Evolutionary conservation across 768 basidiomycete species (phyloP).

Genomic region (Tulasnella calospora): DNA sequence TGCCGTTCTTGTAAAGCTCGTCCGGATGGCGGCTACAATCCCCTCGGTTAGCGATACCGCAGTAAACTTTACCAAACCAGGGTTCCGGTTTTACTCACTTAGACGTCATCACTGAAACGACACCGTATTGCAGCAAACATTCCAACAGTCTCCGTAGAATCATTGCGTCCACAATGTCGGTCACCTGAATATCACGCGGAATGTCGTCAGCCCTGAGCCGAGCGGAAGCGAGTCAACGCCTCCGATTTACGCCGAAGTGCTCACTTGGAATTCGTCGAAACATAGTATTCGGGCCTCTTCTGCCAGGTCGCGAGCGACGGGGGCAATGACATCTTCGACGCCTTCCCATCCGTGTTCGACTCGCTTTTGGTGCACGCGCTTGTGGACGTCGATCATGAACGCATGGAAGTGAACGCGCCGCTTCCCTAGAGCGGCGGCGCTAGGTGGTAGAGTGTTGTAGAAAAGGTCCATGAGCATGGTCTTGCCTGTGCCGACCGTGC

Average conservation of each 20-base stretch:
- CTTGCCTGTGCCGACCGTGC: slow-evolving; percentile 96
- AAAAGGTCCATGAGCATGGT: slow-evolving; percentile 99
- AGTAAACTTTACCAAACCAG: neutral
- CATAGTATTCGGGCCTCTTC: slow-evolving; percentile 80
- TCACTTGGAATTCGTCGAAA: slow-evolving; percentile 97
- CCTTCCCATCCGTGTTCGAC: slow-evolving; percentile 66
- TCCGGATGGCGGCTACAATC: slow-evolving; percentile 83
- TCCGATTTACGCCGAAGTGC: slow-evolving; percentile 28
- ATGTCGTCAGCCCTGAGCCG: slow-evolving; percentile 18
- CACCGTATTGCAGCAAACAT: slow-evolving; percentile 77
- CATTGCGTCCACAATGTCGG: slow-evolving; percentile 98
- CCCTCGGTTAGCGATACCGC: neutral
- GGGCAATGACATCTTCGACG: slow-evolving; percentile 72
- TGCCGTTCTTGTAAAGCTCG: slow-evolving; percentile 97
- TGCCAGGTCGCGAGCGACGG: slow-evolving; percentile 83
- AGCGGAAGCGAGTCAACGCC: slow-evolving; percentile 17
- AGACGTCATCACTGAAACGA: slow-evolving; percentile 93
- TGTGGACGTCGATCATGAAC: slow-evolving; percentile 99
- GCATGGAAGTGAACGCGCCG: slow-evolving; percentile 96
- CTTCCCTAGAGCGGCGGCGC: slow-evolving; percentile 52
- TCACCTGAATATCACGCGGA: slow-evolving; percentile 51
- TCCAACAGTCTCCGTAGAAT: slow-evolving; percentile 88
- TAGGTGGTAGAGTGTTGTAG: slow-evolving; percentile 70
- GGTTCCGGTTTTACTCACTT: slow-evolving; percentile 58
- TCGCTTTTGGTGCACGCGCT: slow-evolving; percentile 69